Evolutionary conservation across 2,329 filamentous ascomycete species (phyloP), one percentile per base, ranked within the genome.

Genomic region (Lachnellula hyalina): DNA sequence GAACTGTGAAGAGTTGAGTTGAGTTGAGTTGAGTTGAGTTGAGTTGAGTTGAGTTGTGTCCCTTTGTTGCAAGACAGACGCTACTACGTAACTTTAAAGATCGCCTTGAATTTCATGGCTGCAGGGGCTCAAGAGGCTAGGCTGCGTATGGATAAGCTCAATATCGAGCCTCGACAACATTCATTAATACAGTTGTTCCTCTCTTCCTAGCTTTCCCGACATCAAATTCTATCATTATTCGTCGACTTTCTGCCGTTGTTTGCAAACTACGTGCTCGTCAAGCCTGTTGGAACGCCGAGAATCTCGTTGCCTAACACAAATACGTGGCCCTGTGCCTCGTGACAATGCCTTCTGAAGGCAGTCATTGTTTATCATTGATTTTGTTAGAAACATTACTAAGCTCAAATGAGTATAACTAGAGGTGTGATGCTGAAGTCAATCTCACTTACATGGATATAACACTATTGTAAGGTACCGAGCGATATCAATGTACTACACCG

Each of bases 321-420:
- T 46, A 53, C 51, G 51, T 38, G 51, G 46, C 51, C 19, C 3
- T 46, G 11, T 46, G 6, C 12, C 44, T n/a, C 44, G 44, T 46
- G 19, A 6, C 23, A 28, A 46, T 23, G 23, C 19, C 12, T 25
- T 25, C 5, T 5, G 36, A 38, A 38, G 14, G 36, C 36, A 38
- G 14, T 14, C 36, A 12, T n/a, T 38, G 6, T 15, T 38, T 38
- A 28, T 28, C 25, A 28, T 8, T 7, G 25, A 7, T 28, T 28
- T 1, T 9, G 25, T 8, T 7, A 7, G 25, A 28, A 9, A 9
- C 25, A 28, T 28, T 28, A 28, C 25, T 9, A 28, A 28, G 7
- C 25, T 28, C 25, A 8, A 9, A 28, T 8, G 6, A 9, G 7
- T 9, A 28, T 28, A 7, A 9, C 25, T 28, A 7, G 25, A 28